phyloP scores from a whole-genome alignment of 805 yeast genomes.

The Saturnispora sanitii region DNA sequence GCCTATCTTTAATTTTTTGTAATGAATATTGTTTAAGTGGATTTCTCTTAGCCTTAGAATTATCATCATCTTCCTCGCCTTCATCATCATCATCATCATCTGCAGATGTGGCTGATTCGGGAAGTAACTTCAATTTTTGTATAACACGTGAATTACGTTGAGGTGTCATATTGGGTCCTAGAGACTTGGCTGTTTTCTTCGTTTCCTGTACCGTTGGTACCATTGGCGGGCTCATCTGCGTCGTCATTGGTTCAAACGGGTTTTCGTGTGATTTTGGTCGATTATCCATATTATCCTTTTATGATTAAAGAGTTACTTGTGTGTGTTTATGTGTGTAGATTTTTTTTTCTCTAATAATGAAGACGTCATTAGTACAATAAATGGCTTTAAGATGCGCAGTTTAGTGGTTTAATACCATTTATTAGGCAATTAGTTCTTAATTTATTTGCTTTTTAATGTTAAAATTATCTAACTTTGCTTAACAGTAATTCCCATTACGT shows the following conservation, averaged over 20 bases:
- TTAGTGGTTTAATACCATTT: too few species aligned
- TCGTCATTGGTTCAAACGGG: conserved; percentile 4
- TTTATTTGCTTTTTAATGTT: too few species aligned
- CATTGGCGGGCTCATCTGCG: background rate
- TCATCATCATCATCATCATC: conserved; percentile 13
- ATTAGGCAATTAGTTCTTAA: too few species aligned
- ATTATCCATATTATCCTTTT: background rate
- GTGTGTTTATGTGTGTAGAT: too few species aligned
- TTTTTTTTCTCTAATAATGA: too few species aligned
- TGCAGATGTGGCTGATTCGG: conserved; percentile 39
- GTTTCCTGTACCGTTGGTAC: background rate
- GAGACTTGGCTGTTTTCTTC: conserved; percentile 24
- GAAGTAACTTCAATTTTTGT: conserved; percentile 62
- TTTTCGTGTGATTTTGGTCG: background rate
- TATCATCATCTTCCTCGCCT: conserved; percentile 11
- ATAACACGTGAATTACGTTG: conserved; percentile 69
- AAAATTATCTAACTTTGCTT: too few species aligned
- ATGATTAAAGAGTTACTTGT: too few species aligned
- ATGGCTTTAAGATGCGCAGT: too few species aligned
- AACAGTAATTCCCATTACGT: too few species aligned
- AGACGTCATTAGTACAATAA: too few species aligned
- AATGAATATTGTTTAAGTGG: conserved; percentile 41
- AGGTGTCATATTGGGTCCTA: conserved; percentile 48
- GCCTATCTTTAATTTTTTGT: conserved; percentile 73
- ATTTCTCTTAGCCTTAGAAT: conserved; percentile 29